Conservation (phyloP, 495 filamentous ascomycete genomes). For the Penicillium canariense region DNA sequence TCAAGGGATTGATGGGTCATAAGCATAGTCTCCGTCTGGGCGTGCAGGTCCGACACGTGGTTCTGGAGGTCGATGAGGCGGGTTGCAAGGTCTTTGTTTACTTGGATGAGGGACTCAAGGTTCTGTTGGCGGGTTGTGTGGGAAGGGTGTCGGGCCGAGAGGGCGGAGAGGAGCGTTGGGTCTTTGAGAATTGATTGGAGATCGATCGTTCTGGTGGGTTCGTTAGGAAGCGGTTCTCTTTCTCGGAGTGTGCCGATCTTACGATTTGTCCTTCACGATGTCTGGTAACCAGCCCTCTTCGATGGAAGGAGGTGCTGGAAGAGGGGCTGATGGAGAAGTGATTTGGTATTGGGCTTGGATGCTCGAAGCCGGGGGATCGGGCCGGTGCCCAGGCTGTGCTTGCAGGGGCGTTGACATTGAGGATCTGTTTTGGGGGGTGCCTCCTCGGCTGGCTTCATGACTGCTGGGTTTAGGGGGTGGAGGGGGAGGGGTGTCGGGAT, state of each 20-base stretch:
- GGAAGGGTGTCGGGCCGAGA: slow-evolving; percentile 62
- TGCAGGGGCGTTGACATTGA: slow-evolving; percentile 34
- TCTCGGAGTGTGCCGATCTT: slow-evolving; percentile 15
- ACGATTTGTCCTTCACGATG: slow-evolving; percentile 74
- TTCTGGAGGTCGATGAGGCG: slow-evolving; percentile 65
- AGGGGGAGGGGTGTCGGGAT: slow-evolving; percentile 59
- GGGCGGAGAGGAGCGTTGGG: slow-evolving; percentile 57
- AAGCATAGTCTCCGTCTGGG: slow-evolving; percentile 72
- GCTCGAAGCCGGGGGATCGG: slow-evolving; percentile 18
- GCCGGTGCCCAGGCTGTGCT: slow-evolving; percentile 24
- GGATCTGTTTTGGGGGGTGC: slow-evolving; percentile 51
- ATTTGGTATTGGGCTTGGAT: slow-evolving; percentile 16
- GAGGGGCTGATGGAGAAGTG: slow-evolving; percentile 7
- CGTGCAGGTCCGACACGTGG: slow-evolving; percentile 61
- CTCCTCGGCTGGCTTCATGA: slow-evolving; percentile 65
- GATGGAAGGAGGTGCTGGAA: slow-evolving; percentile 37
- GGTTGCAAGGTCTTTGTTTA: slow-evolving; percentile 62
- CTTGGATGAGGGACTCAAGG: slow-evolving; percentile 57
- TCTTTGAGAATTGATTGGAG: slow-evolving; percentile 63
- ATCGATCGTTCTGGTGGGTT: slow-evolving; percentile 47
- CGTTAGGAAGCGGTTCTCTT: slow-evolving; percentile 22
- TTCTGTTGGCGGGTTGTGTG: slow-evolving; percentile 44
- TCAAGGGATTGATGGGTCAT: slow-evolving; percentile 82
- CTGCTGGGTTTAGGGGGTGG: slow-evolving; percentile 71
- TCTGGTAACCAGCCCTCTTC: slow-evolving; percentile 65